phyloP scores from a whole-genome alignment of 225 moss, liverwort and hornwort species.

The Polytrichum commune region DNA sequence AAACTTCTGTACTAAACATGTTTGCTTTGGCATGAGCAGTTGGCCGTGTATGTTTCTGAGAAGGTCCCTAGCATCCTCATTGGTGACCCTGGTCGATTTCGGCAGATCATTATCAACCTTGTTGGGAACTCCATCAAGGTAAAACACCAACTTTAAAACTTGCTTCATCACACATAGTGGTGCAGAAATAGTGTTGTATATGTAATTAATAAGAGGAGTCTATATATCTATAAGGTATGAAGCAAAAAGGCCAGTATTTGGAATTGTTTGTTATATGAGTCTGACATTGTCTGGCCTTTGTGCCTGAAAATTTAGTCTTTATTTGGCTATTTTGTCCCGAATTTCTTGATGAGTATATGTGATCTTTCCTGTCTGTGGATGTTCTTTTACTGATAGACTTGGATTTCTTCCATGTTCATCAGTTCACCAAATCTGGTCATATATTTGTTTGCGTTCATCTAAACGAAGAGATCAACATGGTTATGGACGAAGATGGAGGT shows the following conservation, averaged over 20 bases:
- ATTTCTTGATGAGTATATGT: background rate
- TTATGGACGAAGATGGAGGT: constrained; percentile 44
- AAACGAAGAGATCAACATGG: constrained; percentile 57
- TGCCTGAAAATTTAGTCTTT: too few relatives aligned
- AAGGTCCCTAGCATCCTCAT: constrained; percentile 66
- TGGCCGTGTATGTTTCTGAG: constrained; percentile 63
- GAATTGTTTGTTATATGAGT: background rate
- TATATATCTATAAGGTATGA: too few relatives aligned
- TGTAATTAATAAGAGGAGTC: too few relatives aligned
- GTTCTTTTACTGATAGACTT: too few relatives aligned
- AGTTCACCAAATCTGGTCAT: constrained; percentile 67
- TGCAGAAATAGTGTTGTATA: too few relatives aligned
- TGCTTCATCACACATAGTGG: background rate
- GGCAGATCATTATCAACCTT: constrained; percentile 68
- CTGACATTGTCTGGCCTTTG: background rate
- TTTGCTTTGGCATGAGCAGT: constrained; percentile 19
- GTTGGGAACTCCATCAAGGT: constrained; percentile 73
- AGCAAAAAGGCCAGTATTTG: too few relatives aligned
- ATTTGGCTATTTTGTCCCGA: too few relatives aligned
- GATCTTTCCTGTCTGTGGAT: background rate
- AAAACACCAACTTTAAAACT: constrained; percentile 7
- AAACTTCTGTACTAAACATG: too few relatives aligned
- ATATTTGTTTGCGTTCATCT: constrained; percentile 71
- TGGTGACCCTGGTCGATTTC: constrained; percentile 69
- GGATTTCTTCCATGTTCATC: constrained; percentile 10